Percentiles rank a stretch among this genome's conserved stretches.
Conservation (phyloP, 2,329 filamentous ascomycete species). For the Penicillium vulpinum region DNA sequence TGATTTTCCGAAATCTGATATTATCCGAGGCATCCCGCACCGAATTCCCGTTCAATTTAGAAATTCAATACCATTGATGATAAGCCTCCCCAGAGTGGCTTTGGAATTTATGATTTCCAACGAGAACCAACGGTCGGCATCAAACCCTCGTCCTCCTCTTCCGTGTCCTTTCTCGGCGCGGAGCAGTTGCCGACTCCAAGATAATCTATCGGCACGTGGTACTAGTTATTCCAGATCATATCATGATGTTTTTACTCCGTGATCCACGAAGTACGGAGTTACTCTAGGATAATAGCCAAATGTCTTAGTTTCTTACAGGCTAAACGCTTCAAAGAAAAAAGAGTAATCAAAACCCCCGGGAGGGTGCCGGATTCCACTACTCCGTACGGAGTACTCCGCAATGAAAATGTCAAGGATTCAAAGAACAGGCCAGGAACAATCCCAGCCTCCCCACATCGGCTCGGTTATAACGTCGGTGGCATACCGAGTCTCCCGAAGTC, state of each 20-base stretch:
- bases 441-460: conserved; percentile 11
- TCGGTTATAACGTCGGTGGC: conserved; percentile 7
- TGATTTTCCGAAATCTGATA: background rate
- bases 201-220: background rate
- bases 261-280: no score
- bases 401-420: background rate
- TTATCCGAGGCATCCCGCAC: conserved; percentile 8
- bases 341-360: background rate
- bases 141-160: background rate
- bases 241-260: background rate
- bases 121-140: background rate
- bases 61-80: background rate
- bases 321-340: background rate
- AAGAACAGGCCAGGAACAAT: conserved; percentile 4
- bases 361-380: background rate
- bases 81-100: background rate
- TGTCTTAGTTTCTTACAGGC: background rate
- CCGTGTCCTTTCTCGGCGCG: background rate
- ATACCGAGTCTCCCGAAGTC: conserved; percentile 13
- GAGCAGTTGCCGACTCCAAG: conserved; percentile 3
- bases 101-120: background rate
- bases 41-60: background rate
- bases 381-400: background rate
- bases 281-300: background rate
- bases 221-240: background rate